Percentiles rank a stretch among this genome's conserved stretches.
Evolutionary conservation across 139 green algal genomes (phyloP).

Genomic region (Mychonastes homosphaera): DNA sequence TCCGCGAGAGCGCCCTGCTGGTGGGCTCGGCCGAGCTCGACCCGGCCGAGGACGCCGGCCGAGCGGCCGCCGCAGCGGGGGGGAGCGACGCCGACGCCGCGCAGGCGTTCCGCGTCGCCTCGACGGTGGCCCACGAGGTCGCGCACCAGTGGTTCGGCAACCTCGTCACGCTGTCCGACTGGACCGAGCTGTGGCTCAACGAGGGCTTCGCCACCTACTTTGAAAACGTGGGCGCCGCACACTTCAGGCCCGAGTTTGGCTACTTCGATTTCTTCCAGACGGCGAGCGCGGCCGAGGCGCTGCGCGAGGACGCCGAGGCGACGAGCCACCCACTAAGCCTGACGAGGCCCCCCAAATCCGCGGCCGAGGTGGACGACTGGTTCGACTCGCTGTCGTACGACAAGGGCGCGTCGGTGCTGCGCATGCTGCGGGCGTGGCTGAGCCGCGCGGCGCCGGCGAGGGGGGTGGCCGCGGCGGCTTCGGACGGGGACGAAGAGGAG

Average conservation of each 20-base stretch:
- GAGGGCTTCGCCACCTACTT: slow-evolving; percentile 84
- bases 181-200: slow-evolving; percentile 89
- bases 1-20: slow-evolving; percentile 15
- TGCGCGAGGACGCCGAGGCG: slow-evolving; percentile 23
- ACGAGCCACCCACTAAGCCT: slow-evolving; percentile 27
- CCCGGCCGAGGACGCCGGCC: too few species aligned
- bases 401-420: slow-evolving; percentile 72
- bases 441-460: slow-evolving; percentile 16
- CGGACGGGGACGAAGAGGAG: not conserved
- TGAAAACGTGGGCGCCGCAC: slow-evolving; percentile 48
- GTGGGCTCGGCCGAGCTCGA: too few species aligned
- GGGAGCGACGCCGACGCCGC: not conserved
- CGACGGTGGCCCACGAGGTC: slow-evolving; percentile 73
- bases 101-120: slow-evolving; percentile 28
- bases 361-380: slow-evolving; percentile 34
- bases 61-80: too few species aligned
- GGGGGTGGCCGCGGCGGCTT: not conserved
- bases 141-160: slow-evolving; percentile 68
- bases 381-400: slow-evolving; percentile 67
- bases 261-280: slow-evolving; percentile 20
- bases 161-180: slow-evolving; percentile 74
- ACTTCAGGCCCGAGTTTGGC: slow-evolving; percentile 14
- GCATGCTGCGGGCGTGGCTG: slow-evolving; percentile 77
- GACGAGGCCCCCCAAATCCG: slow-evolving; percentile 21
- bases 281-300: slow-evolving; percentile 2